Evolutionary conservation across 768 basidiomycete species (phyloP).

Genomic region (Melanogaster broomeanus): DNA sequence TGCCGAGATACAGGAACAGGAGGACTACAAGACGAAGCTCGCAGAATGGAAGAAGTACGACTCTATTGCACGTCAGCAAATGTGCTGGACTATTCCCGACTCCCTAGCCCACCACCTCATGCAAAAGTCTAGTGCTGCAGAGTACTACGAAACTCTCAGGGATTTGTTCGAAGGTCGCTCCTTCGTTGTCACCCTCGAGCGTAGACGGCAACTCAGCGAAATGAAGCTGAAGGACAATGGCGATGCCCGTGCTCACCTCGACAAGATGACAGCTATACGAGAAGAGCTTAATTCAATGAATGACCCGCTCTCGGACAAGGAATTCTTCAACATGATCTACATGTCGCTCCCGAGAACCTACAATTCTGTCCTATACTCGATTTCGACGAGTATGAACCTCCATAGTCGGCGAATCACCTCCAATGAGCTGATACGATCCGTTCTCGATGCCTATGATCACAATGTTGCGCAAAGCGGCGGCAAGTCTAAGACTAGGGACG

Average conservation of each 20-base stretch:
- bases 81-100: no score
- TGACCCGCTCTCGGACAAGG: neutral
- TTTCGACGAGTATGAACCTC: neutral
- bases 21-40: no score
- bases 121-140: slow-evolving; percentile 8
- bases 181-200: neutral
- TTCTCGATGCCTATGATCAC: no score
- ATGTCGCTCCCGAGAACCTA: neutral
- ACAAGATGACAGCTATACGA: slow-evolving; percentile 25
- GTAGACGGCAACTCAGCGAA: neutral
- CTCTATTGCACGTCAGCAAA: no score
- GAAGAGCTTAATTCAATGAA: slow-evolving; percentile 38
- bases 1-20: no score
- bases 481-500: neutral
- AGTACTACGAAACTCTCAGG: slow-evolving; percentile 13
- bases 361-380: neutral
- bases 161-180: slow-evolving; percentile 1
- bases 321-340: slow-evolving; percentile 4
- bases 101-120: neutral
- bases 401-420: neutral
- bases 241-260: slow-evolving; percentile 25
- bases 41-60: neutral
- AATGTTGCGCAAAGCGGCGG: neutral
- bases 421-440: neutral
- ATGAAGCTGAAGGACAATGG: neutral